phyloP scores from a whole-genome alignment of 352 stramenopile genomes.

The Pythium volutum region DNA sequence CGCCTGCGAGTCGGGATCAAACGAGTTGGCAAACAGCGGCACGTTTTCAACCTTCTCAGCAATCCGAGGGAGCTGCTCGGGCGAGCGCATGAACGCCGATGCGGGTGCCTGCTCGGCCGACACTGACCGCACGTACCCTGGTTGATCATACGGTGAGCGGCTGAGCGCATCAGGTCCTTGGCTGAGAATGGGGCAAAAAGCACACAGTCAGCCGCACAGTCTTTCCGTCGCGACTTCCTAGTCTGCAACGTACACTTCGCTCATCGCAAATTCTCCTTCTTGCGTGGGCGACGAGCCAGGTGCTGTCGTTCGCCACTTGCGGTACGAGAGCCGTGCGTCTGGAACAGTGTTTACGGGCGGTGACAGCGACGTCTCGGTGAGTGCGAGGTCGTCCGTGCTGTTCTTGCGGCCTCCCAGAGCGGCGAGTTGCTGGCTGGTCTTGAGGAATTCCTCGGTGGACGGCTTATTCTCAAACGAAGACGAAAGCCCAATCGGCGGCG shows the following conservation, averaged over 20 bases:
- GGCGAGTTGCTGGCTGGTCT: constrained; percentile 8
- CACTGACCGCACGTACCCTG: constrained; percentile 24
- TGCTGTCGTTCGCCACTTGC: constrained; percentile 69
- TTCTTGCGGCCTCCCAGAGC: constrained; percentile 35
- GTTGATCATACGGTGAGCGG: constrained; percentile 59
- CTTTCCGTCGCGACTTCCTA: background rate
- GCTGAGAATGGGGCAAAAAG: constrained; percentile 10
- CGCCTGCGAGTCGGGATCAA: constrained; percentile 53
- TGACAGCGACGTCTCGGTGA: constrained; percentile 39
- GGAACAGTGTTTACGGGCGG: constrained; percentile 50
- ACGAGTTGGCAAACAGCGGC: constrained; percentile 48
- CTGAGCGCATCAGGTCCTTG: constrained; percentile 48
- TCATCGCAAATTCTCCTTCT: constrained; percentile 36
- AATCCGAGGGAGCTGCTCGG: constrained; percentile 64
- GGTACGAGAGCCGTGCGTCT: constrained; percentile 71
- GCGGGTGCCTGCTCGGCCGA: constrained; percentile 13
- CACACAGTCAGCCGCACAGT: background rate
- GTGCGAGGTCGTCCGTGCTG: constrained; percentile 64
- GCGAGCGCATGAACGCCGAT: constrained; percentile 30
- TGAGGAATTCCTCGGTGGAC: constrained; percentile 20
- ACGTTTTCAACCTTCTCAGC: constrained; percentile 64
- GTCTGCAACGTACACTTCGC: constrained; percentile 44
- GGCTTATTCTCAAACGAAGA: constrained; percentile 24
- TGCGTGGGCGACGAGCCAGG: constrained; percentile 13
- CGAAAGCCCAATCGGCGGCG: constrained; percentile 12